These are phyloP conservation scores for Calocybe gambosa DNA, from an alignment of 1,284 basidiomycete genomes.

Conservation along the genomic window DNA sequence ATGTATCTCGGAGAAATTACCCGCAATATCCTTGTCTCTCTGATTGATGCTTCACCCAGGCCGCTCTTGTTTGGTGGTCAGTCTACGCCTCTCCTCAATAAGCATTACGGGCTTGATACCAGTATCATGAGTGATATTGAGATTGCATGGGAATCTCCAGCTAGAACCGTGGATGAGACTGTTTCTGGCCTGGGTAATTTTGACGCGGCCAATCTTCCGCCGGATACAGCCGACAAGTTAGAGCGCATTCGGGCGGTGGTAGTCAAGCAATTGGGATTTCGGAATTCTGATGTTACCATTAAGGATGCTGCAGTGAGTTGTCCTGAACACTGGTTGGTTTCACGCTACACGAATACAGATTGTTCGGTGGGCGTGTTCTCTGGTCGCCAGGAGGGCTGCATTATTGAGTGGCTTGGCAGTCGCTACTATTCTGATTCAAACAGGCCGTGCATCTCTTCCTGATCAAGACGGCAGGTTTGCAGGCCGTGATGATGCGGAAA, in stretches of 20 bases:
- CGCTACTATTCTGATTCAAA: conserved; percentile 82
- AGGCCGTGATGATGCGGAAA: conserved; percentile 36
- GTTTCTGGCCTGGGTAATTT: conserved; percentile 30
- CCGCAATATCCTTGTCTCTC: conserved; percentile 78
- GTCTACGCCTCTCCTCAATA: conserved; percentile 70
- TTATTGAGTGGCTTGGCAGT: conserved; percentile 83
- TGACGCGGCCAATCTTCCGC: conserved; percentile 26
- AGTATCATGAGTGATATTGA: conserved; percentile 89
- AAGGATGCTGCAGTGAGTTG: conserved; percentile 57
- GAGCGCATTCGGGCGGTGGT: conserved; percentile 55
- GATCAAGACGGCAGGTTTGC: conserved; percentile 33
- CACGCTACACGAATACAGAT: conserved; percentile 32
- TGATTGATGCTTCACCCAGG: conserved; percentile 76
- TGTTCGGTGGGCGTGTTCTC: conserved; percentile 72
- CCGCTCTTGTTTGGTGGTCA: conserved; percentile 78
- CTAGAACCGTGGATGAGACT: conserved; percentile 19
- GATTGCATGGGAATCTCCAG: conserved; percentile 54
- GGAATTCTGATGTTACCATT: conserved; percentile 46
- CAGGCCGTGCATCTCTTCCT: conserved; percentile 50
- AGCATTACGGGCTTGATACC: conserved; percentile 92
- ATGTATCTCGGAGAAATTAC: conserved; percentile 98
- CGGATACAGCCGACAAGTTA: conserved; percentile 31
- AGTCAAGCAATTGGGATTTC: conserved; percentile 56
- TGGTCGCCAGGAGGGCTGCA: conserved; percentile 82
- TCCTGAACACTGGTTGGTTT: background rate